phyloP scores from a whole-genome alignment of 2,329 filamentous ascomycete genomes.

The Xylariaceae sp. region DNA sequence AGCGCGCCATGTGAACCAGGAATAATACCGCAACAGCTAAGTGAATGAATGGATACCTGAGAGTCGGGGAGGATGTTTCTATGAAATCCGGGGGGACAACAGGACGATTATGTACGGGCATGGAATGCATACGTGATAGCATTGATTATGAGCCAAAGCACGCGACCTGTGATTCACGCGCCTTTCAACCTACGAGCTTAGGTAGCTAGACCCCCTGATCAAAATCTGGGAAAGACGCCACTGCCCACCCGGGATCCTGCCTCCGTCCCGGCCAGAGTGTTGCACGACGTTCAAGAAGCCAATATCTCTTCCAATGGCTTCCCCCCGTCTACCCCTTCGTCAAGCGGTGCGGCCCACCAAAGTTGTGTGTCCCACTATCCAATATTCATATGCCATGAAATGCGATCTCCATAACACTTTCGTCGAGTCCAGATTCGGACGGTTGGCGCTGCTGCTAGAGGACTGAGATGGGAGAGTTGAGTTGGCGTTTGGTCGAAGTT shows the following conservation, averaged over 20 bases:
- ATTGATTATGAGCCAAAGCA: no score
- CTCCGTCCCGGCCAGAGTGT: neutral
- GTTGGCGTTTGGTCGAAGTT: neutral
- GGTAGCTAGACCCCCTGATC: no score
- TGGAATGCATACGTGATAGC: neutral
- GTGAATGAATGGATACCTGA: no score
- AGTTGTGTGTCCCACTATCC: neutral
- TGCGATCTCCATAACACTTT: no score
- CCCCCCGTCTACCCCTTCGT: neutral
- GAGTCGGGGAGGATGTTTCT: neutral
- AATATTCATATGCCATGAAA: neutral
- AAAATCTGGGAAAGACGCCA: no score
- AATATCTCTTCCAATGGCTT: no score
- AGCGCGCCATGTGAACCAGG: slow-evolving; percentile 13
- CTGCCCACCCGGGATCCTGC: neutral
- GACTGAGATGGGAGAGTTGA: neutral
- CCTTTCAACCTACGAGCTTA: no score
- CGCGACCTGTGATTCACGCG: no score
- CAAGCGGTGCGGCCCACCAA: neutral
- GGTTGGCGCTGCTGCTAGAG: neutral
- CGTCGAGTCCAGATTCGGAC: no score
- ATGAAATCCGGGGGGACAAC: neutral
- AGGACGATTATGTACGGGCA: neutral
- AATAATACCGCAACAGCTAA: neutral
- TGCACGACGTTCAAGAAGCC: neutral